Evolutionary conservation across 495 filamentous ascomycete genomes (phyloP).

Genomic region (Podospora bellae-mahoneyi): DNA sequence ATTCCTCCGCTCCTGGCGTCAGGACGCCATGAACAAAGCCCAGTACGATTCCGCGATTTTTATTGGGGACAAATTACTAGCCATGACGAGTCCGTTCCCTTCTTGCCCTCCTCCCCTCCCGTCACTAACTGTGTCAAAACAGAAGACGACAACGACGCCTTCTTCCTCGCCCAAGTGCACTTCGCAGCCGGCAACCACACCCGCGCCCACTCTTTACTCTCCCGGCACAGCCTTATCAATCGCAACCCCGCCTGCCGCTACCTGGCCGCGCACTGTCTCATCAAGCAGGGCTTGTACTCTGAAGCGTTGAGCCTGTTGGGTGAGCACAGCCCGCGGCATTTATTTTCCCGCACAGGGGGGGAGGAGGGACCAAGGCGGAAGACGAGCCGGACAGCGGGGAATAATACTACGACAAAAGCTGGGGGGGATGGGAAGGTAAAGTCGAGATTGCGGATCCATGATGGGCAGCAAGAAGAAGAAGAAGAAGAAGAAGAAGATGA

Average conservation of each 20-base stretch:
- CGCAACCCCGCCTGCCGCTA: slow-evolving; percentile 79
- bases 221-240: slow-evolving; percentile 75
- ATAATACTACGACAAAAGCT: too few relatives aligned
- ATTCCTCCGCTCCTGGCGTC: slow-evolving; percentile 86
- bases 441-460: slow-evolving; percentile 41
- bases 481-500: slow-evolving; percentile 56
- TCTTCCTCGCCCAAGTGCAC: slow-evolving; percentile 50
- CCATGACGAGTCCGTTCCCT: slow-evolving; percentile 70
- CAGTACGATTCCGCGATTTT: slow-evolving; percentile 95
- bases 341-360: slow-evolving; percentile 46
- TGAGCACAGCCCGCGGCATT: slow-evolving; percentile 85
- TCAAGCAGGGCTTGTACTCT: slow-evolving; percentile 83
- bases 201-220: slow-evolving; percentile 77
- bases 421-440: too few relatives aligned
- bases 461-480: slow-evolving; percentile 51
- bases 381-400: slow-evolving; percentile 30
- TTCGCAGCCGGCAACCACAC: slow-evolving; percentile 92
- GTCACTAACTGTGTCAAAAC: not conserved
- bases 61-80: slow-evolving; percentile 93
- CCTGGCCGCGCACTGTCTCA: slow-evolving; percentile 86
- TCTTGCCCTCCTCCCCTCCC: not conserved
- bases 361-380: slow-evolving; percentile 54
- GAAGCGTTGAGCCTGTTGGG: slow-evolving; percentile 86
- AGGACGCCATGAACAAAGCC: slow-evolving; percentile 87
- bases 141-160: slow-evolving; percentile 21